Base-by-base conservation (phyloP, 1,284 basidiomycete species). In the Kalmanozyma brasiliensis region DNA sequence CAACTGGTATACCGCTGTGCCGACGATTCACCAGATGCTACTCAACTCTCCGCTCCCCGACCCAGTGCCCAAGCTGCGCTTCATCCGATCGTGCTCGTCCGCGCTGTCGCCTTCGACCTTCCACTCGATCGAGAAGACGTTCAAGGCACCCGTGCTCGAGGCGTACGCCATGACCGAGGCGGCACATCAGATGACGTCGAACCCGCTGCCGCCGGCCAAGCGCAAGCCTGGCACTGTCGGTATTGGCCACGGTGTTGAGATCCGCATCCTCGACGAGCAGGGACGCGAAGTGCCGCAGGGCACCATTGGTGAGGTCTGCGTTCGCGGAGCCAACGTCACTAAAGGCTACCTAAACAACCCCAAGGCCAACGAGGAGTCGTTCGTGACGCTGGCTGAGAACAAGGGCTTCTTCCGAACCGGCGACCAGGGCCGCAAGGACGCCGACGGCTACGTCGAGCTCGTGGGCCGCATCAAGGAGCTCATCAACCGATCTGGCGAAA, bases 351-450 rank as follows among this genome's bases (percentile, higher is more conserved):
- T 84, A 56, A 84, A 84, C 71, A 86, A 86, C 60, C 79, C 80
- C 22, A 83, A 81, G 47, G 82, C 82, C 17, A 83, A 83, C 68
- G 64, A 63, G n/a, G 80, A 82, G 40, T 74, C 74, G 29, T 83
- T 82, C 32, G 79, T 82, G 23, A 64, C 52, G 10, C 81, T 81
- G 4, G n/a, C 22, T 14, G 82, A 82, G 58, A 82, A 81, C 65
- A 82, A 82, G 38, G 83, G 84, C 14, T 85, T 83, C 80, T 83
- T 85, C 76, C 86, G 89, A 58, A 88, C 87, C 3, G 88, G 88
- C 5, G 89, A 90, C 73, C 84, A 88, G 71, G 89, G 89, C 4
- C 85, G 86, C 69, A 84, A 88, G 81, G 87, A 89, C 75, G 69
- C 81, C 22, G 86, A 88, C 56, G 88, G 88, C 19, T 88, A 88